These are phyloP conservation scores for Rhizopogon vinicolor DNA, from an alignment of 768 basidiomycete species.

Conservation along the genomic window DNA sequence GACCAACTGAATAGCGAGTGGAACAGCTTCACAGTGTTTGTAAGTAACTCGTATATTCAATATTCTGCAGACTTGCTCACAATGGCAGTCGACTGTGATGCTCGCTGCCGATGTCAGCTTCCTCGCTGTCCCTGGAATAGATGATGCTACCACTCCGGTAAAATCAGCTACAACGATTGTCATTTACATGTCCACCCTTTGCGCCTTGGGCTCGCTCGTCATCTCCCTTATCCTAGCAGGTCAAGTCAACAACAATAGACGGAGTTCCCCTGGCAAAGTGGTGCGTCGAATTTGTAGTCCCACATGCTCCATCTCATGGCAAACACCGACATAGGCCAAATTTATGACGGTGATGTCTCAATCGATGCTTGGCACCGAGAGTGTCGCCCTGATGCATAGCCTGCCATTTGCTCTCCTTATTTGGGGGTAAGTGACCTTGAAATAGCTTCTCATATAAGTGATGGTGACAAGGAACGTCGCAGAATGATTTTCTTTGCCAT, in stretches of 20 bases:
- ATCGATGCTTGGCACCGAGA: constrained; percentile 17
- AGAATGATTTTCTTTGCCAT: constrained; percentile 9
- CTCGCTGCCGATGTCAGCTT: constrained; percentile 51
- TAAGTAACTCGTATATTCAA: constrained; percentile 17
- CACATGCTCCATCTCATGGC: not conserved
- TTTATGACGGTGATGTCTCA: constrained; percentile 17
- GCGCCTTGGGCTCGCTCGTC: constrained; percentile 30
- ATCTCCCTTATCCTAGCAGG: constrained; percentile 32
- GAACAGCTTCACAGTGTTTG: constrained; percentile 44
- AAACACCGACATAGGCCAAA: not conserved
- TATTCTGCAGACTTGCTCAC: not conserved
- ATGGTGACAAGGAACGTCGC: not conserved
- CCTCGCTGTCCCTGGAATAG: constrained; percentile 43
- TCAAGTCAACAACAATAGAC: constrained; percentile 26
- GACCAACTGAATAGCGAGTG: constrained; percentile 38
- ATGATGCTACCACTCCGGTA: not conserved
- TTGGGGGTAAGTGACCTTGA: constrained; percentile 21
- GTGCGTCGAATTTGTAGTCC: constrained; percentile 17
- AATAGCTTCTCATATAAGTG: too few species aligned
- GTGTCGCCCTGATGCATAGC: constrained; percentile 27
- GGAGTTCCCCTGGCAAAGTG: constrained; percentile 18
- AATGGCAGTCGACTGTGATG: constrained; percentile 40
- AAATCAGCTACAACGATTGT: constrained; percentile 24
- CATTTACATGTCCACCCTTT: constrained; percentile 34
- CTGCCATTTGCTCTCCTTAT: constrained; percentile 29